phyloP scores from a whole-genome alignment of 441 rosid species.

The Oxalis stricta region DNA sequence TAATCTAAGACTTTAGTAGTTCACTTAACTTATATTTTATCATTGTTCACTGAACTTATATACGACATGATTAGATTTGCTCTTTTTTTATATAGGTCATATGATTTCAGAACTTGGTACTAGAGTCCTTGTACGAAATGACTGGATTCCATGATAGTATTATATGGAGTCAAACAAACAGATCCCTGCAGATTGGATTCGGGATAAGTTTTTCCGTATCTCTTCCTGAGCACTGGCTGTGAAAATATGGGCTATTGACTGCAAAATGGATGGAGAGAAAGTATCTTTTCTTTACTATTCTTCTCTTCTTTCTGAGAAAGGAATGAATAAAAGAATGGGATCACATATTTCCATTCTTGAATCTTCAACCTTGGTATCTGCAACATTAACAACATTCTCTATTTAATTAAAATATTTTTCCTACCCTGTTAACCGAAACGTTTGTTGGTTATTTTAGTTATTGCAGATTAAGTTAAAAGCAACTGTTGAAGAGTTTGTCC shows the following conservation, averaged over 20 bases:
- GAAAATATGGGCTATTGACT: slow-evolving; percentile 21
- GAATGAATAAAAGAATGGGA: slow-evolving; percentile 15
- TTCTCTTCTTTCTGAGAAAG: slow-evolving; percentile 12
- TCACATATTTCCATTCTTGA: slow-evolving; percentile 13
- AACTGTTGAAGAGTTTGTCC: too few relatives aligned
- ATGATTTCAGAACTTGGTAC: too few relatives aligned
- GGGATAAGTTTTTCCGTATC: slow-evolving; percentile 11
- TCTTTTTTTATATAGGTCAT: too few relatives aligned
- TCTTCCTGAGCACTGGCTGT: slow-evolving; percentile 13
- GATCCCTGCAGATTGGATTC: slow-evolving; percentile 11
- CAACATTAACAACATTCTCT: slow-evolving; percentile 5
- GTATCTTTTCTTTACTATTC: too few relatives aligned
- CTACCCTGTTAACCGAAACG: slow-evolving; percentile 8
- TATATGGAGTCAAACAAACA: background rate
- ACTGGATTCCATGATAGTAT: too few relatives aligned
- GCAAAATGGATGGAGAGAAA: slow-evolving; percentile 10
- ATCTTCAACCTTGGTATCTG: slow-evolving; percentile 1
- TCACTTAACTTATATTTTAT: too few relatives aligned
- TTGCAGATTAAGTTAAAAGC: background rate
- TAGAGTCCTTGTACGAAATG: too few relatives aligned
- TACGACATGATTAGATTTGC: too few relatives aligned
- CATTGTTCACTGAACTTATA: too few relatives aligned
- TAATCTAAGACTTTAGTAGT: too few relatives aligned
- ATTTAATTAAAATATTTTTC: slow-evolving; percentile 6
- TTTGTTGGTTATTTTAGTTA: background rate